Evolutionary conservation across 2,329 filamentous ascomycete genomes (phyloP).

Genomic region (Neonectria faginata): DNA sequence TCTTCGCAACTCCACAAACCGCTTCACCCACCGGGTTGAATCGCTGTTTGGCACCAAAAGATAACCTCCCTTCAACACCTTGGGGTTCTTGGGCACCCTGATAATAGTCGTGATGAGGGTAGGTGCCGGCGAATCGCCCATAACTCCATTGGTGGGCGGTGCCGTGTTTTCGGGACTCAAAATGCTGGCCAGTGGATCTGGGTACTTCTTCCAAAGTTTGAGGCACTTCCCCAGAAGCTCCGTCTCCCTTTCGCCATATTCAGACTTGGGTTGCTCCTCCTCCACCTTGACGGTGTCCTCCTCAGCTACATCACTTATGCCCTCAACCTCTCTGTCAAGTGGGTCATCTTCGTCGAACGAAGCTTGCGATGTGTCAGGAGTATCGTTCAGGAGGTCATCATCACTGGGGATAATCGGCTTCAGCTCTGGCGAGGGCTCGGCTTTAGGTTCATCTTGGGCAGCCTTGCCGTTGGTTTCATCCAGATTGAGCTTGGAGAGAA

Average conservation of each 20-base stretch:
- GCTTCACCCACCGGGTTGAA: slow-evolving; percentile 86
- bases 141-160: slow-evolving; percentile 74
- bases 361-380: slow-evolving; percentile 64
- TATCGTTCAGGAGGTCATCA: slow-evolving; percentile 69
- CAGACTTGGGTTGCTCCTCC: slow-evolving; percentile 47
- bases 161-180: slow-evolving; percentile 72
- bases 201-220: slow-evolving; percentile 73
- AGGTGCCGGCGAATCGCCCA: slow-evolving; percentile 63
- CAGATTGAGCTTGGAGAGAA: slow-evolving; percentile 69
- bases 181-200: slow-evolving; percentile 66
- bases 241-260: slow-evolving; percentile 61
- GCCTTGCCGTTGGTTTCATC: slow-evolving; percentile 55
- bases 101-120: slow-evolving; percentile 82
- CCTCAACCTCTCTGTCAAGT: slow-evolving; percentile 40
- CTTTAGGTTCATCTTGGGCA: slow-evolving; percentile 51
- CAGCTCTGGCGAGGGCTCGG: slow-evolving; percentile 51
- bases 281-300: slow-evolving; percentile 42
- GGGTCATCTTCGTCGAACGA: slow-evolving; percentile 49
- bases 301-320: slow-evolving; percentile 33
- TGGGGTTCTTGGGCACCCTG: slow-evolving; percentile 82
- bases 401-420: slow-evolving; percentile 63
- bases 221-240: slow-evolving; percentile 67
- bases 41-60: slow-evolving; percentile 86
- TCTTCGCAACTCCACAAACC: slow-evolving; percentile 90
- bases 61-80: slow-evolving; percentile 86